Percentiles rank a stretch among this genome's conserved stretches.
These are phyloP conservation scores for Saccharomycopsis synnaedendra DNA, from an alignment of 805 yeast genomes.

Conservation along the genomic window DNA sequence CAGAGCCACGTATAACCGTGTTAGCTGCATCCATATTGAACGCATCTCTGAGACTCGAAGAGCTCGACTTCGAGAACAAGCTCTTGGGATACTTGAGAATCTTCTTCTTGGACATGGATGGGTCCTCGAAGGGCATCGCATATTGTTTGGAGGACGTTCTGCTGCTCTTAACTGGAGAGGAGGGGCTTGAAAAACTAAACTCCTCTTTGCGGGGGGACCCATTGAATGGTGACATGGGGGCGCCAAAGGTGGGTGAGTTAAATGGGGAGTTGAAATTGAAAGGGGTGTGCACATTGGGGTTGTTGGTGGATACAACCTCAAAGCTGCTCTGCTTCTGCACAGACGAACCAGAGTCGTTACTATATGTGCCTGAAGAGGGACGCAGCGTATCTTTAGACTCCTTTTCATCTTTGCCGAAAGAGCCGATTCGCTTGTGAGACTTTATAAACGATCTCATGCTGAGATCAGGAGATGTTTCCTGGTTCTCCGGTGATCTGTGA, in stretches of 20 bases:
- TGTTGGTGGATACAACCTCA: conserved; percentile 13
- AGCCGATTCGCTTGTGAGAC: conserved; percentile 15
- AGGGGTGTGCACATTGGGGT: conserved; percentile 5
- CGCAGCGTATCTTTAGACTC: conserved; percentile 2
- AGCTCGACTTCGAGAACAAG: conserved; percentile 10
- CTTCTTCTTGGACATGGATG: conserved; percentile 1
- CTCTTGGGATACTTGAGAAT: conserved; percentile 13
- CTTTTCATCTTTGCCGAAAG: conserved; percentile 15
- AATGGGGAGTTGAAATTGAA: not conserved
- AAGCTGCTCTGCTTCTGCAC: conserved; percentile 3
- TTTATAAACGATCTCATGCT: conserved; percentile 16
- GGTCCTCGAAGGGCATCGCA: conserved; percentile 1
- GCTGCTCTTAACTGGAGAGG: conserved; percentile 3
- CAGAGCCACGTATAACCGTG: conserved; percentile 3
- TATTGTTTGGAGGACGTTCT: conserved; percentile 3
- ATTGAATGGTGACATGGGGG: not conserved
- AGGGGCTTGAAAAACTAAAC: conserved; percentile 1
- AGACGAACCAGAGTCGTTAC: not conserved
- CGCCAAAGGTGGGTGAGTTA: not conserved
- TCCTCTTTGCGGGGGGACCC: conserved; percentile 1
- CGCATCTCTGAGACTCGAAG: conserved; percentile 1
- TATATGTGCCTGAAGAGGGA: not conserved
- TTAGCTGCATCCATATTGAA: not conserved
- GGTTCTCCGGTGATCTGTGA: too few relatives aligned
- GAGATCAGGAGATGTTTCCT: too few relatives aligned